Evolutionary conservation across 2,329 filamentous ascomycete species (phyloP).

Genomic region (Colletotrichum eremochloae): DNA sequence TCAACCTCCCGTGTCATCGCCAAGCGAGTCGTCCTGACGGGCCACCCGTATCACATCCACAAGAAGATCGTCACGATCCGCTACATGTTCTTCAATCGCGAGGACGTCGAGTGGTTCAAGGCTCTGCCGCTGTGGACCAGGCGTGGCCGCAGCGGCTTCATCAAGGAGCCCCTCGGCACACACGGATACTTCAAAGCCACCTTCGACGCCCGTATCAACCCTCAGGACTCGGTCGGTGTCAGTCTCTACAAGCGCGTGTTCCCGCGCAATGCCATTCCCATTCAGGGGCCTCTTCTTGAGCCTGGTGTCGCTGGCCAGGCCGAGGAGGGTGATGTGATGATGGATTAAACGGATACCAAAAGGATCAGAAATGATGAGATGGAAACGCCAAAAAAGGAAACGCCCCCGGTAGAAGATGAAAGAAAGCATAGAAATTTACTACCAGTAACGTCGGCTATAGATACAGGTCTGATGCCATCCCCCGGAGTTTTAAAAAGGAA

Average conservation of each 20-base stretch:
- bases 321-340: conserved; percentile 54
- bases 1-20: conserved; percentile 84
- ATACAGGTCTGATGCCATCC: conserved; percentile 38
- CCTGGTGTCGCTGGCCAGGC: conserved; percentile 42
- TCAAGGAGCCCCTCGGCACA: conserved; percentile 95
- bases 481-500: conserved; percentile 23
- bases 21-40: conserved; percentile 93
- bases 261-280: conserved; percentile 75
- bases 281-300: conserved; percentile 60
- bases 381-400: conserved; percentile 32
- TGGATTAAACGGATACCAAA: conserved; percentile 51
- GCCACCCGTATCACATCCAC: conserved; percentile 98
- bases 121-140: conserved; percentile 95
- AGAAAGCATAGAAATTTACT: conserved; percentile 27
- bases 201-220: conserved; percentile 96
- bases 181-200: conserved; percentile 99
- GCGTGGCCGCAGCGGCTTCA: conserved; percentile 86
- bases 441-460: conserved; percentile 36
- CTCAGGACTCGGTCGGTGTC: conserved; percentile 92
- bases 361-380: conserved; percentile 39
- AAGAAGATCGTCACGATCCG: conserved; percentile 96
- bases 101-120: conserved; percentile 98
- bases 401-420: conserved; percentile 8
- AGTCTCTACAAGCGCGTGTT: conserved; percentile 89
- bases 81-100: conserved; percentile 99